Evolutionary conservation across 768 basidiomycete genomes (phyloP).

Genomic region (Filobasidium wieringae): DNA sequence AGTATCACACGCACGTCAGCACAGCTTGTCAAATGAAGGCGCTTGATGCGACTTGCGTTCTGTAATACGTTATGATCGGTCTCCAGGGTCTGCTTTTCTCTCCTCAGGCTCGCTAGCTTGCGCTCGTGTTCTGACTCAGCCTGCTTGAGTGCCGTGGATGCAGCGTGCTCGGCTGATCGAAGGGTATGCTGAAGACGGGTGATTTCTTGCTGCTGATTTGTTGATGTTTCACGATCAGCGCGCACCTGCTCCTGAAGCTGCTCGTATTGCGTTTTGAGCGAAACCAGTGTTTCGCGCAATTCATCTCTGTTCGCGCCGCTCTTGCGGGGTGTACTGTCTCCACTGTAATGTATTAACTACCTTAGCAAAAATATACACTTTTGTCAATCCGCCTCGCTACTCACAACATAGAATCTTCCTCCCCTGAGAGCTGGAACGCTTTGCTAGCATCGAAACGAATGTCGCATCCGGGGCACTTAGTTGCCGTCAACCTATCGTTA

Average conservation of each 20-base stretch:
- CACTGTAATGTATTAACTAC: not conserved
- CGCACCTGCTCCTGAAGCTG: not conserved
- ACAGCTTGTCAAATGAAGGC: not conserved
- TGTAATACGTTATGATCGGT: not conserved
- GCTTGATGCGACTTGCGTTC: not conserved
- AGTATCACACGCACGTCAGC: not conserved
- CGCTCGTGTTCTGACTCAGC: not conserved
- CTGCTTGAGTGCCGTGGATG: not conserved
- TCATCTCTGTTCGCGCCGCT: not conserved
- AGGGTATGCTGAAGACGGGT: not conserved
- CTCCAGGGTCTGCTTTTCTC: not conserved
- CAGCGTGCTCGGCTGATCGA: not conserved
- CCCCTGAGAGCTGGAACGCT: not conserved
- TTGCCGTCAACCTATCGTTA: constrained; percentile 1
- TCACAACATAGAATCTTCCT: constrained; percentile 4
- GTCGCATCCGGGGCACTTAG: constrained; percentile 21
- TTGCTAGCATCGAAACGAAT: constrained; percentile 15
- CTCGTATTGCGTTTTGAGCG: not conserved
- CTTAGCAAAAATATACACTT: not conserved
- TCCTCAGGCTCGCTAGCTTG: not conserved
- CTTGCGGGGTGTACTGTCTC: not conserved
- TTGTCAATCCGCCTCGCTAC: not conserved
- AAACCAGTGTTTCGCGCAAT: not conserved
- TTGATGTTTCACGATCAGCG: not conserved
- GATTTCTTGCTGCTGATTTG: not conserved